Base-by-base conservation (phyloP, 352 stramenopile genomes). In the Thalassiosira mediterranea region DNA sequence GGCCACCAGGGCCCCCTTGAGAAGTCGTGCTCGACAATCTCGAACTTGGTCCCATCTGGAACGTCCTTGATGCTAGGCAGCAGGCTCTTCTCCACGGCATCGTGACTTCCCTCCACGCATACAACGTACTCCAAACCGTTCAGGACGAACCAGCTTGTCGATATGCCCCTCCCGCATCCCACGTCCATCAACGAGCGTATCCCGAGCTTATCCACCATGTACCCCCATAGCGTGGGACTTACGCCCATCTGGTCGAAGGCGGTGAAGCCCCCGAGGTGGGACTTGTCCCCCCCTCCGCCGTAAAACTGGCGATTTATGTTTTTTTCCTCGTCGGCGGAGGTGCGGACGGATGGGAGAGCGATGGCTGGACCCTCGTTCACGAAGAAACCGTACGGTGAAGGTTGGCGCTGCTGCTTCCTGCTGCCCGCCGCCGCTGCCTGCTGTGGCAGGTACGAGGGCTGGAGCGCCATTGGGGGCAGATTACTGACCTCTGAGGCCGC, bases 11-110 rank as follows among this genome's bases (percentile, higher is more conserved):
- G 89, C 48, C 89, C 89, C 44, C 83, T 47, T 8, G 67, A 83
- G 72, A 91, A 94, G 65, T 94, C 89, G 63, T 94, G 89, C 69
- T 94, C 84, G 0, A 89, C 66, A 0, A 93, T 46, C 31, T 60
- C 26, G 3, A 76, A 81, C 3, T 70, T 48, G 13, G 51, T 58
- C 29, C 25, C 17, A 0, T 56, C 28, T 13, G 51, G 62, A 2
- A 28, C 25, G 4, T 67, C 31, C 32, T 52, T 23, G 26, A 65
- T 53, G 28, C 82, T 28, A 37, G 89, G 87, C 3, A 94, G 26
- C 4, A 93, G 58, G 8, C 48, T 79, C 21, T 80, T 48, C 42
- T 78, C 75, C 1, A 91, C 71, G 3, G 87, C 89, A 71, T 94
- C 89, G 60, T 91, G 84, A 62, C 54, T 83, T 28, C 89, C 89